Base-by-base conservation (phyloP, 2,329 filamentous ascomycete species). In the Trichoderma atrobrunneum region DNA sequence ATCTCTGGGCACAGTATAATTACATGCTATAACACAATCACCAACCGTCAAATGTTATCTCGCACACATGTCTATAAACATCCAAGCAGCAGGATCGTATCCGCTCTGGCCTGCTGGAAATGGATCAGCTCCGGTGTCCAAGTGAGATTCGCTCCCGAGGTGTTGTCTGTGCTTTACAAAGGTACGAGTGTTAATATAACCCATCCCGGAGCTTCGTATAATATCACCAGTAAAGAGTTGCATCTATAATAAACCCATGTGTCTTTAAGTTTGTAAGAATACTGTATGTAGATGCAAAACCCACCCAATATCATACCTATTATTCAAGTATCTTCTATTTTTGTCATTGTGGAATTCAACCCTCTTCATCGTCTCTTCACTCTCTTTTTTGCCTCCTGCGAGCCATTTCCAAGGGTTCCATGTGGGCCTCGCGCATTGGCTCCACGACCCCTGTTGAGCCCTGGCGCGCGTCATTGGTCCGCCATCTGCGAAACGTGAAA, bases 401-500 rank as follows among this genome's bases (percentile, higher is more conserved):
- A 56, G 68, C 59, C 69, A 48, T 71, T 71, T 71, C 34, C 69
- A 71, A 61, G 69, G 69, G 64, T 54, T 21, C 61, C 28, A 61
- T 34, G 62, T 60, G 69, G 69, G 34, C 36, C 69, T 36, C 32
- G 43, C 34, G 63, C 30, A 48, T 26, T 60, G 54, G 59, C 69
- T 28, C 34, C 21, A 62, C 48, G 24, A 56, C 70, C 61, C 57
- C 70, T 43, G 36, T 65, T 65, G 32, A 43, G 56, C 26, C 18
- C 10, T 30, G 63, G 36, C 64, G 70, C 71, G 14, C 68, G 39
- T 73, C 73, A 76, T 76, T 72, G 76, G 74, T 61, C 68, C 57
- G 63, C 54, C 67, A 63, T 64, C 66, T 54, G 71, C 72, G 60
- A 70, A 74, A 69, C 72, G 64, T 77, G 77, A 78, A 78, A 78